phyloP scores from a whole-genome alignment of 352 stramenopile genomes.

The Phytophthora rubi region DNA sequence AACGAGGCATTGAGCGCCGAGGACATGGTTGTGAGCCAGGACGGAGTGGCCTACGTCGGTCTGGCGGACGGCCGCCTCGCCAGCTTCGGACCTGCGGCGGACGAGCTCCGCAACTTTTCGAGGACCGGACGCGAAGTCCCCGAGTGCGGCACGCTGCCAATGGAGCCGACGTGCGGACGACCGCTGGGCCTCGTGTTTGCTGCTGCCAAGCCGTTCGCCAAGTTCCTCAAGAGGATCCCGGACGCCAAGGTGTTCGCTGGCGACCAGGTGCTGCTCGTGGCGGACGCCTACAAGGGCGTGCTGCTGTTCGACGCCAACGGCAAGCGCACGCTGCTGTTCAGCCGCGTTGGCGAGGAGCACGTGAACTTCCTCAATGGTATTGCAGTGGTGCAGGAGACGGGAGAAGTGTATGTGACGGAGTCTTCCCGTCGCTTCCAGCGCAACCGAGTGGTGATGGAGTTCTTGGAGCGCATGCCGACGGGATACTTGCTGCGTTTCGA shows the following conservation, averaged over 20 bases:
- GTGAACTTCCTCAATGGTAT: slow-evolving; percentile 61
- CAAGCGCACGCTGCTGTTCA: slow-evolving; percentile 61
- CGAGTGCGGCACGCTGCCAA: slow-evolving; percentile 38
- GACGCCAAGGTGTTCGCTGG: slow-evolving; percentile 45
- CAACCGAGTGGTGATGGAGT: slow-evolving; percentile 52
- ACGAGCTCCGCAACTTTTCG: slow-evolving; percentile 55
- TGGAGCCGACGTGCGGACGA: slow-evolving; percentile 57
- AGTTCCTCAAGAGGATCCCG: slow-evolving; percentile 55
- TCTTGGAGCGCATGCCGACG: slow-evolving; percentile 50
- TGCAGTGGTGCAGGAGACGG: slow-evolving; percentile 42
- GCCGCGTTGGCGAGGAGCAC: slow-evolving; percentile 43
- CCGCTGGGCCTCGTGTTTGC: slow-evolving; percentile 60
- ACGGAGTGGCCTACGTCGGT: slow-evolving; percentile 55
- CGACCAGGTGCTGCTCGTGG: slow-evolving; percentile 65
- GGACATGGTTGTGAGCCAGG: slow-evolving; percentile 51
- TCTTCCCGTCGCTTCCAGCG: slow-evolving; percentile 58
- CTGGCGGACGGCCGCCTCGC: slow-evolving; percentile 63
- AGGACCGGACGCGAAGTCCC: slow-evolving; percentile 47
- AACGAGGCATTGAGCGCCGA: slow-evolving; percentile 50
- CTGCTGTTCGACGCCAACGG: slow-evolving; percentile 62
- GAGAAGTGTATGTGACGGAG: slow-evolving; percentile 65
- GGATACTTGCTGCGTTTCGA: slow-evolving; percentile 64
- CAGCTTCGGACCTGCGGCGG: slow-evolving; percentile 36
- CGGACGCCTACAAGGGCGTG: slow-evolving; percentile 68
- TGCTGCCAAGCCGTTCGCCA: slow-evolving; percentile 39